Evolutionary conservation across 306 rosid genomes (phyloP).

Genomic region (Rosa chinensis): DNA sequence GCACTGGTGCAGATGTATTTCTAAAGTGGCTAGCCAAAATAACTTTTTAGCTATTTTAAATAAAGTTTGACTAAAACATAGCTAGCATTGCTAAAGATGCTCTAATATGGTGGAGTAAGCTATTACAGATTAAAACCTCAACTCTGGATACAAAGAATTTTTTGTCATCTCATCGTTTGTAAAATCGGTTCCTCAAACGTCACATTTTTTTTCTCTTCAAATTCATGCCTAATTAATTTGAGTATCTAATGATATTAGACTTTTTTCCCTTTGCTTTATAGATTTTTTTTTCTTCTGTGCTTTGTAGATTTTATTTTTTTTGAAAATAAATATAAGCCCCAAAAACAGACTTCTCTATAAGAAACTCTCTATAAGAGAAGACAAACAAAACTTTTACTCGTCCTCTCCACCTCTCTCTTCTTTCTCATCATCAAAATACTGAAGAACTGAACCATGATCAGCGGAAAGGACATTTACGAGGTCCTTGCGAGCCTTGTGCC

Average conservation of each 20-base stretch:
- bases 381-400: neutral
- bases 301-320: too few species aligned
- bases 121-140: neutral
- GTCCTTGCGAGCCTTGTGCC: constrained; percentile 82
- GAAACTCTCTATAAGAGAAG: constrained; percentile 16
- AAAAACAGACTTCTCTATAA: neutral
- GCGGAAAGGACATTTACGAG: constrained; percentile 68
- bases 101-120: neutral
- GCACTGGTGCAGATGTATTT: too few species aligned
- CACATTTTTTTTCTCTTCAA: neutral
- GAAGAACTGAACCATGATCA: constrained; percentile 48
- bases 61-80: too few species aligned
- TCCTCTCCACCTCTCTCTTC: neutral
- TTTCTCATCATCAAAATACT: neutral
- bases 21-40: too few species aligned
- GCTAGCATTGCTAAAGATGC: too few species aligned
- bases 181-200: neutral
- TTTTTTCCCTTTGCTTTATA: too few species aligned
- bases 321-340: too few species aligned
- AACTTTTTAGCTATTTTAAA: too few species aligned
- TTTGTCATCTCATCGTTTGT: neutral
- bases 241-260: too few species aligned
- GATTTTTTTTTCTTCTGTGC: too few species aligned
- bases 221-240: neutral
- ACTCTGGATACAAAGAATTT: neutral